Evolutionary conservation across 2,329 filamentous ascomycete species (phyloP), one percentile per base, ranked within the genome.

Genomic region (Xylaria sp.): DNA sequence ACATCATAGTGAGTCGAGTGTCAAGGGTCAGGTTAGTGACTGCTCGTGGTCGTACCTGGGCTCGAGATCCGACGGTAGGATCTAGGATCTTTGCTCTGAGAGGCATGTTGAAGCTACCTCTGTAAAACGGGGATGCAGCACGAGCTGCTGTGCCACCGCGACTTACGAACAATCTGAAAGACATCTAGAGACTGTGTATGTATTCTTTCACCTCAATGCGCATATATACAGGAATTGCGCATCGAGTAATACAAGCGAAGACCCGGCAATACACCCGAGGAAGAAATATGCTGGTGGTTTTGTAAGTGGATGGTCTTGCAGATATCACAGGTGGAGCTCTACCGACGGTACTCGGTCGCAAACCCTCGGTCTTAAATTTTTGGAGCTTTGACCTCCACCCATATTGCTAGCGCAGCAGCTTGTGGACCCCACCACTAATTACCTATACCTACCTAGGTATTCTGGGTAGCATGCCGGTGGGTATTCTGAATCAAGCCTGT

Each of bases 11-110:
- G 4, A 69, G 44, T 47, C 21, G 51, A 12, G 16, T 29, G 29
- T 4, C 32, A 51, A 25, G 29, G 32, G n/a, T 37, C 9, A 21
- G 16, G 5, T 32, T 1, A 21, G 42, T 8, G n/a, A 10, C 23
- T 5, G 12, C 53, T 2, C 27, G 18, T 59, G 58, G 9, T 42
- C 44, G 18, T 70, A 91, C 88, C 81, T 83, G 84, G 77, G 86
- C 82, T 75, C 81, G 81, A 66, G 82, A 82, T 71, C 79, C 82
- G 73, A 88, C 84, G 61, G 86, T 86, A 73, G 89, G 84, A 79
- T 87, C 87, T 77, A 86, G 82, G 73, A 94, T 86, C 81, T 92
- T 95, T 70, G 92, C 92, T 84, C 90, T 90, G 72, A 97, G 86
- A 79, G 93, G 93, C 93, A 97, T 97, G 70, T 80, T 80, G 78